These are phyloP conservation scores for Clitoria ternatea DNA, from an alignment of 306 rosid genomes.

Conservation along the genomic window DNA sequence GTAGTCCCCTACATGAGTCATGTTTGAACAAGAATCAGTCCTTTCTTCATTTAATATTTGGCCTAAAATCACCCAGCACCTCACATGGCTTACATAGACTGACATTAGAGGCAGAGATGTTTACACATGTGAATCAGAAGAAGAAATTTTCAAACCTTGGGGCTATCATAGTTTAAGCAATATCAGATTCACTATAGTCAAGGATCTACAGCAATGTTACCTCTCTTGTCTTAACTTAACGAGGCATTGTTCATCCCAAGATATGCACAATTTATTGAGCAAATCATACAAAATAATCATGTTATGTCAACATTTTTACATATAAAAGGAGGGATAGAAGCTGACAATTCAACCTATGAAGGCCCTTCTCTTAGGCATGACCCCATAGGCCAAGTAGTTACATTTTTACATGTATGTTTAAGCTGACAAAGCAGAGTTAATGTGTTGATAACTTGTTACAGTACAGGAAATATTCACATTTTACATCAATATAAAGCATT, in stretches of 20 bases:
- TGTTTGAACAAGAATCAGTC: conserved; percentile 56
- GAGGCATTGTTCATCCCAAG: conserved; percentile 28
- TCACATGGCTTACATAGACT: conserved; percentile 80
- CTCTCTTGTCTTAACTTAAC: conserved; percentile 25
- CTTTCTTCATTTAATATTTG: conserved; percentile 47
- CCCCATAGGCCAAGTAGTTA: conserved; percentile 10
- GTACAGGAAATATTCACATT: neutral
- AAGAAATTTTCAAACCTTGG: conserved; percentile 36
- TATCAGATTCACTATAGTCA: conserved; percentile 49
- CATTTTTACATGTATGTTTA: neutral
- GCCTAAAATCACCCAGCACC: conserved; percentile 41
- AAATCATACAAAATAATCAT: conserved; percentile 12
- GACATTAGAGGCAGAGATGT: conserved; percentile 47
- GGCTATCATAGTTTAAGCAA: conserved; percentile 27
- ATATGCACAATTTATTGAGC: conserved; percentile 22
- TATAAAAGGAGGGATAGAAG: neutral
- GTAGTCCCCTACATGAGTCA: conserved; percentile 55
- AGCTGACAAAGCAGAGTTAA: neutral
- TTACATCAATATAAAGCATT: neutral
- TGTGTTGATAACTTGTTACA: neutral
- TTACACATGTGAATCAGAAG: conserved; percentile 47
- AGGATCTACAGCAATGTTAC: conserved; percentile 29
- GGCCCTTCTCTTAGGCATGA: conserved; percentile 8
- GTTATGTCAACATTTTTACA: neutral
- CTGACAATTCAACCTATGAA: conserved; percentile 23